phyloP scores from a whole-genome alignment of 2,329 filamentous ascomycete genomes.

The Dactylellina haptotyla region DNA sequence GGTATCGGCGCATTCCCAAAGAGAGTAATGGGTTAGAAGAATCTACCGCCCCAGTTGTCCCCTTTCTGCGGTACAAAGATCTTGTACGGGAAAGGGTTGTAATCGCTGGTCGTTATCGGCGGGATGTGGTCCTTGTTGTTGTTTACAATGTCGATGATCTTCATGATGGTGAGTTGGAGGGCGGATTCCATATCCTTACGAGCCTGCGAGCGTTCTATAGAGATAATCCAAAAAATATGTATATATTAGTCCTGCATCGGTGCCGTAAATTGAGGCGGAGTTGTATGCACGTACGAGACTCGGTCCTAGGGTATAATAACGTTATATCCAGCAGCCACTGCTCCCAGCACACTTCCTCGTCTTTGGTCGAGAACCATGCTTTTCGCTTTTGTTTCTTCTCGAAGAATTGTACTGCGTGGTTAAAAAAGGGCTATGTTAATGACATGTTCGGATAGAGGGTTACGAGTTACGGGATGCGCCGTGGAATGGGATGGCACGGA shows the following conservation, averaged over 20 bases:
- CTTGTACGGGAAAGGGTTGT: constrained; percentile 94
- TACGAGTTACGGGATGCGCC: too few species aligned
- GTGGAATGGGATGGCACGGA: too few species aligned
- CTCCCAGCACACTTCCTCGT: constrained; percentile 98
- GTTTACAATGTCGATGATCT: constrained; percentile 88
- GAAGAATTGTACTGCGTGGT: constrained; percentile 90
- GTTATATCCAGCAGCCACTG: constrained; percentile 93
- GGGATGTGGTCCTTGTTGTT: constrained; percentile 94
- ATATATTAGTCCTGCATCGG: not conserved
- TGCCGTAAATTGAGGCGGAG: not conserved
- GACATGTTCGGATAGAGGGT: too few species aligned
- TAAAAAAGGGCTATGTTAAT: not conserved
- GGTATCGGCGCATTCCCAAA: too few species aligned
- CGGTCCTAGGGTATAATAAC: constrained; percentile 87
- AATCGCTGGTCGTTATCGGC: constrained; percentile 88
- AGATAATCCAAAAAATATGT: not conserved
- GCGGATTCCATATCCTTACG: constrained; percentile 90
- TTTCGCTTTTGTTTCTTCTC: constrained; percentile 87
- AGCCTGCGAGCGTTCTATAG: constrained; percentile 82
- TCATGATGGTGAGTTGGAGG: constrained; percentile 84
- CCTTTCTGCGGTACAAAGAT: constrained; percentile 87
- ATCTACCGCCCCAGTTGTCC: constrained; percentile 74
- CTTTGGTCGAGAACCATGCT: constrained; percentile 79
- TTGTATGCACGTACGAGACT: constrained; percentile 73
- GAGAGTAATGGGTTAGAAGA: constrained; percentile 22